phyloP scores from a whole-genome alignment of 2,329 filamentous ascomycete genomes.

The Fusarium bulbicola region DNA sequence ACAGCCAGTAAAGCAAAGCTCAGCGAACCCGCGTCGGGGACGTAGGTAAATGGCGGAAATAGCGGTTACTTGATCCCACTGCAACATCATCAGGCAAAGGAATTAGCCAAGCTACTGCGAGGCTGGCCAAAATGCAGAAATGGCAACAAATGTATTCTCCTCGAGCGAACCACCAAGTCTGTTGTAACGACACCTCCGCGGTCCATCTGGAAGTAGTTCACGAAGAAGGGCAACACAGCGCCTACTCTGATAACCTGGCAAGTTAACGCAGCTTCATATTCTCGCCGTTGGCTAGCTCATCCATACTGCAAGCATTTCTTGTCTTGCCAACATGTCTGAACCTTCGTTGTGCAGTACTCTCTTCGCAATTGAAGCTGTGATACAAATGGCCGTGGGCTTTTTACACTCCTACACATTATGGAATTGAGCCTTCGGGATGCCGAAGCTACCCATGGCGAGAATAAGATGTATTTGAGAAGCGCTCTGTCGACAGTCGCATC shows the following conservation, averaged over 20 bases:
- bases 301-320: not conserved
- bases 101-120: not conserved
- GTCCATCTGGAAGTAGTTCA: not conserved
- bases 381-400: fast-evolving
- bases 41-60: fast-evolving
- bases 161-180: not conserved
- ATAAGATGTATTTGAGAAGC: not conserved
- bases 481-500: not conserved
- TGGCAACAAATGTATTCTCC: fast-evolving
- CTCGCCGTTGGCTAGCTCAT: not conserved
- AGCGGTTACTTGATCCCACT: not conserved
- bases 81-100: not conserved
- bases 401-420: not conserved
- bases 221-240: not conserved
- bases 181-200: not conserved
- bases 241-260: not conserved
- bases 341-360: not conserved
- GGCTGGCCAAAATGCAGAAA: fast-evolving
- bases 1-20: not conserved
- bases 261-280: not conserved
- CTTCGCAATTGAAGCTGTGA: not conserved
- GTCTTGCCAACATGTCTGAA: not conserved
- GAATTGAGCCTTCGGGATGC: not conserved
- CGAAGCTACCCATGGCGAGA: not conserved
- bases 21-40: fast-evolving